Conservation (phyloP, 2,329 filamentous ascomycete genomes). For the Xylaria sp. region DNA sequence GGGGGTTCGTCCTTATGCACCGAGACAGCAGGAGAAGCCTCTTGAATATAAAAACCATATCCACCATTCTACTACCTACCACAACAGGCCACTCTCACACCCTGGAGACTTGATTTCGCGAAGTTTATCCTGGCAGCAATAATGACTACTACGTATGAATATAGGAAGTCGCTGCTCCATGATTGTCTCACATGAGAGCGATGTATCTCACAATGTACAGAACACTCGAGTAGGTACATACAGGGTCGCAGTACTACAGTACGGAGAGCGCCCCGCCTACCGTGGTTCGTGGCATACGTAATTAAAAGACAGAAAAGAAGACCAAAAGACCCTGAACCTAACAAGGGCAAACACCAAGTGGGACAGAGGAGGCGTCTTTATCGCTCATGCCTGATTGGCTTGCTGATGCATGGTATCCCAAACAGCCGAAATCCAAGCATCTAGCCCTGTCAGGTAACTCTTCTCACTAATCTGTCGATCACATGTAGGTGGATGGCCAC, state of each 20-base stretch:
- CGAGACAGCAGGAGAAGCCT: not conserved
- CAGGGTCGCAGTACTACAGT: not conserved
- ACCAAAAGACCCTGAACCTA: conserved; percentile 21
- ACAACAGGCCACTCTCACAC: not conserved
- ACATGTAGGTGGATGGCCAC: not conserved
- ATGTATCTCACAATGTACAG: not conserved
- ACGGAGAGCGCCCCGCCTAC: too few relatives aligned
- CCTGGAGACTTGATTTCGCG: not conserved
- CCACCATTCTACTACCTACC: not conserved
- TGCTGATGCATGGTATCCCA: not conserved
- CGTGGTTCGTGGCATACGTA: not conserved
- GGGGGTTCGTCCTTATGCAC: not conserved
- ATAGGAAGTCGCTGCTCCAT: not conserved
- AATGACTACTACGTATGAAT: not conserved
- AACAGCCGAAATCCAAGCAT: conserved; percentile 1
- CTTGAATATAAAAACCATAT: not conserved
- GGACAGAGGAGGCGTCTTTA: conserved; percentile 21
- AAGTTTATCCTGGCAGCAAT: not conserved
- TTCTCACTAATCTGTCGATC: not conserved
- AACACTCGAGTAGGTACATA: too few relatives aligned
- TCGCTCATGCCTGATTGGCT: conserved; percentile 32
- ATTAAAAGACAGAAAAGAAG: conserved; percentile 2
- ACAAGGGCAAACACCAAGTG: conserved; percentile 21
- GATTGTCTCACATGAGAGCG: not conserved
- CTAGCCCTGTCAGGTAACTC: too few relatives aligned